Percentiles rank a stretch among this genome's conserved stretches.
Conservation (phyloP, 202 grass and related monocot species). For the Schoenoplectus tabernaemontani region DNA sequence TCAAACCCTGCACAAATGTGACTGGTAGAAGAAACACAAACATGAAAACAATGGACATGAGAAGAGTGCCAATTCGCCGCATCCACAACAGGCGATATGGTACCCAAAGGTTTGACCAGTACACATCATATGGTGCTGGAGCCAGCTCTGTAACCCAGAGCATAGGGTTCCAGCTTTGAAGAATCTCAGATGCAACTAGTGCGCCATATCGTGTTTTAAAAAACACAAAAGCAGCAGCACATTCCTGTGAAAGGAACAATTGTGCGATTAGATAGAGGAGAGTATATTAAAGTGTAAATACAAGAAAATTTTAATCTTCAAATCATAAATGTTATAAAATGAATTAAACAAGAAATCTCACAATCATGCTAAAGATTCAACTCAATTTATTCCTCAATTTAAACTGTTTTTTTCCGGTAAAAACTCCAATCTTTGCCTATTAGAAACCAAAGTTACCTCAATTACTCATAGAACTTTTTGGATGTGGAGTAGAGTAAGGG, state of each 20-base stretch:
- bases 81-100: conserved; percentile 80
- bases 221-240: conserved; percentile 78
- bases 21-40: conserved; percentile 74
- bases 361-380: neutral
- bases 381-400: neutral
- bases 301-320: neutral
- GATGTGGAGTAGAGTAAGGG: too few relatives aligned
- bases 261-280: neutral
- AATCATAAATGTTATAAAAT: neutral
- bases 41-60: conserved; percentile 67
- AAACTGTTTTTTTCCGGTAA: neutral
- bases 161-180: conserved; percentile 94
- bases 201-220: conserved; percentile 94
- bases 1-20: conserved; percentile 83
- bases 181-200: conserved; percentile 52
- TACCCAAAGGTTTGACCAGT: conserved; percentile 98
- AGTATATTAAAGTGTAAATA: neutral
- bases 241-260: conserved; percentile 44
- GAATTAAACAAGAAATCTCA: neutral
- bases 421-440: neutral
- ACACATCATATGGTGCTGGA: conserved; percentile 75
- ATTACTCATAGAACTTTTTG: too few relatives aligned
- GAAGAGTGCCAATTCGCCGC: conserved; percentile 58
- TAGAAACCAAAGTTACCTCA: neutral
- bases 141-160: conserved; percentile 67